Conservation (phyloP, 129 eudicot species). For the Pittosporum tobira region DNA sequence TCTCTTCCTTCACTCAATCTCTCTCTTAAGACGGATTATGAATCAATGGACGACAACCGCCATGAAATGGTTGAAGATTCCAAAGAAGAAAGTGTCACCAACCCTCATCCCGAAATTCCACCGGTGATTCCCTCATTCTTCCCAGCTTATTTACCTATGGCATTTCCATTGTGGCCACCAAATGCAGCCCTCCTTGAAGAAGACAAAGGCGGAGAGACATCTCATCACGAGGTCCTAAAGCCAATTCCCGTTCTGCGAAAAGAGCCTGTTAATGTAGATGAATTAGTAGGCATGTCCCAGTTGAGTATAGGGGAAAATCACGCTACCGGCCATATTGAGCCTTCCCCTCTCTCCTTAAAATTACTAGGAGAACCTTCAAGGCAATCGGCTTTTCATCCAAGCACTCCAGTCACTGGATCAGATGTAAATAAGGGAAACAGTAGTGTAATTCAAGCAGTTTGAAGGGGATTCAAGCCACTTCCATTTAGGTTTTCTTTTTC, state of each 20-base stretch:
- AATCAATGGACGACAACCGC: slow-evolving; percentile 37
- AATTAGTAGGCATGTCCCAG: slow-evolving; percentile 62
- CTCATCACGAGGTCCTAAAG: slow-evolving; percentile 45
- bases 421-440: slow-evolving; percentile 28
- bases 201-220: slow-evolving; percentile 22
- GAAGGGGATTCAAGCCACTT: slow-evolving; percentile 7
- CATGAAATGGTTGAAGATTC: slow-evolving; percentile 23
- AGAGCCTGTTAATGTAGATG: slow-evolving; percentile 63
- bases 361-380: slow-evolving; percentile 45
- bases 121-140: slow-evolving; percentile 37
- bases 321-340: slow-evolving; percentile 20
- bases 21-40: slow-evolving; percentile 51
- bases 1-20: slow-evolving; percentile 49
- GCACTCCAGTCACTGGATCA: slow-evolving; percentile 29
- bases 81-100: slow-evolving; percentile 27
- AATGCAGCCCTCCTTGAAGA: slow-evolving; percentile 27
- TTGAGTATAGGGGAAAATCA: slow-evolving; percentile 43
- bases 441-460: slow-evolving; percentile 23
- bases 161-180: slow-evolving; percentile 54
- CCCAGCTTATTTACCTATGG: slow-evolving; percentile 46
- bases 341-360: slow-evolving; percentile 45
- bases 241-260: slow-evolving; percentile 43
- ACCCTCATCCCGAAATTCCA: slow-evolving; percentile 27
- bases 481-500: neutral
- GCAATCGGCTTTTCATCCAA: slow-evolving; percentile 67